Evolutionary conservation across 805 yeast genomes (phyloP), one percentile per base, ranked within the genome.

Genomic region (Wickerhamomyces rabaulensis): DNA sequence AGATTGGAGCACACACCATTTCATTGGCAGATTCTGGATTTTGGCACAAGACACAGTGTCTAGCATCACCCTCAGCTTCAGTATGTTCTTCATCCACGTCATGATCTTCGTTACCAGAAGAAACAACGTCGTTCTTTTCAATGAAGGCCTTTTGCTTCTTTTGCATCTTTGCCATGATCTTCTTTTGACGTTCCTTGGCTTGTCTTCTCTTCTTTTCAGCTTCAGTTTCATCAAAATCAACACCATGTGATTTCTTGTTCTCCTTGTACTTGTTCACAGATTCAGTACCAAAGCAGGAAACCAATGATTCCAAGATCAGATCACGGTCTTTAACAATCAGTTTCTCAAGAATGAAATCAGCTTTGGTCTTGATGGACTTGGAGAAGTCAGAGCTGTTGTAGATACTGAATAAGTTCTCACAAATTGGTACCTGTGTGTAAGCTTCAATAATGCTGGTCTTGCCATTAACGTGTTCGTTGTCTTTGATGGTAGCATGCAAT

Each of bases 101-200:
- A 22, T 68, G 76, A 62, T 70, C 70, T 36, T 71, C 80, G 9
- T 75, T 27, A 15, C 38, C 36, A 22, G 22, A 9, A n/a, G 9
- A 13, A 4, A 38, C 82, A 49, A 46, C 41, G 6, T 59, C 66
- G 50, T 79, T 74, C 39, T 76, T 76, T 48, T 78, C 77, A 50
- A 87, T 77, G 64, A 92, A 92, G 63, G 71, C 78, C 20, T 79
- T 75, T 60, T 91, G 97, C 56, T 87, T 94, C 47, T 73, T 81
- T 20, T 78, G 76, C 71, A 86, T 79, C 56, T 77, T 82, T 23
- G 73, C 75, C 71, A 84, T 59, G 9, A 85, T 72, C 54, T 75
- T 82, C 39, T 75, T 76, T 57, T 80, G 85, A 45, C 88, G 72
- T 50, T 76, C 75, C 47, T 79, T 73, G 3, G 87, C 87, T n/a